Conservation (phyloP, 1,284 basidiomycete genomes). For the Entoloma clypeatum region DNA sequence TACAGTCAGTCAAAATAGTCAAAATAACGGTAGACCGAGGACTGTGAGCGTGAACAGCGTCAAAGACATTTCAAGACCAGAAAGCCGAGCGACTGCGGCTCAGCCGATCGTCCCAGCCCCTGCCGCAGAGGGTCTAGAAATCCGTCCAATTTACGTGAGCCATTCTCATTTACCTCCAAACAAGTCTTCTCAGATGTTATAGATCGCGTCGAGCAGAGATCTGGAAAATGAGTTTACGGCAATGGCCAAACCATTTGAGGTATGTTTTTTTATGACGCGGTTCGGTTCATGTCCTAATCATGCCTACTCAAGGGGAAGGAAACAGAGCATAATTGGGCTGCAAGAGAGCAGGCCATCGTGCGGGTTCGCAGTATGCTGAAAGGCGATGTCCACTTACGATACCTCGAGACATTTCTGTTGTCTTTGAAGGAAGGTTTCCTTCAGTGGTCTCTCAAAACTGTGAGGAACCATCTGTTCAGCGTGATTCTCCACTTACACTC, state of each 20-base stretch:
- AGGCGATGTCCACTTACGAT: constrained; percentile 75
- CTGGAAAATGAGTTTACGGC: constrained; percentile 79
- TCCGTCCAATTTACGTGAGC: constrained; percentile 71
- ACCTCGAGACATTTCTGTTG: constrained; percentile 68
- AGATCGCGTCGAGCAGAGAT: constrained; percentile 85
- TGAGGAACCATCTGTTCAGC: constrained; percentile 38
- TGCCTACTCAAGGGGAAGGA: constrained; percentile 73
- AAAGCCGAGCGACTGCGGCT: constrained; percentile 51
- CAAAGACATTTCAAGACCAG: constrained; percentile 48
- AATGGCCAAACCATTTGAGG: constrained; percentile 83
- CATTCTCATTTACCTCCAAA: constrained; percentile 2
- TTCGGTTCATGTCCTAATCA: constrained; percentile 11
- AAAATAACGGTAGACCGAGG: constrained; percentile 37
- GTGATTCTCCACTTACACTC: not conserved
- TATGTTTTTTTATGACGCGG: constrained; percentile 26
- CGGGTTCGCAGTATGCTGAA: constrained; percentile 91
- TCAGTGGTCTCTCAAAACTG: constrained; percentile 84
- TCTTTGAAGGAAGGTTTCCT: constrained; percentile 76
- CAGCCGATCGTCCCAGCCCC: constrained; percentile 41
- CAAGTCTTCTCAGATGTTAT: constrained; percentile 5
- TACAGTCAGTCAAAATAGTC: constrained; percentile 32
- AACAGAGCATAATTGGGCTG: constrained; percentile 94
- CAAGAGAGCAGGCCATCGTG: constrained; percentile 76
- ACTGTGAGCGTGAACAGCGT: constrained; percentile 46
- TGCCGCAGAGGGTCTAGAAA: constrained; percentile 42